phyloP scores from a whole-genome alignment of 352 stramenopile species.

The Phytophthora sp. region DNA sequence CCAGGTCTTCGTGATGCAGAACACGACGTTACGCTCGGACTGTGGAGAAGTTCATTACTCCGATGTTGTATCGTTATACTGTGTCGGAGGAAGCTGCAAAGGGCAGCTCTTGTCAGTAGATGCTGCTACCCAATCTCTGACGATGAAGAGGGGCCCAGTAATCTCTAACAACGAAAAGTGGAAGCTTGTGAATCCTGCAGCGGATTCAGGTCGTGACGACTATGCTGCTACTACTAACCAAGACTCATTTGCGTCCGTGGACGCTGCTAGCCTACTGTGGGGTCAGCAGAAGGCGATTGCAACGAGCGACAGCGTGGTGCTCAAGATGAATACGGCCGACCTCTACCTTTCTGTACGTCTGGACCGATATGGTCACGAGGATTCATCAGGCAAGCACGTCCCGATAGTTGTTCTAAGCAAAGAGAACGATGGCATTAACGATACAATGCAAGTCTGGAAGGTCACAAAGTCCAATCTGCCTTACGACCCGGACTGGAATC shows the following conservation, averaged over 20 bases:
- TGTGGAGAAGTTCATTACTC: constrained; percentile 75
- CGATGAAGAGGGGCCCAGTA: constrained; percentile 74
- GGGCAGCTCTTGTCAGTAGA: constrained; percentile 81
- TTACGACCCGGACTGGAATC: constrained; percentile 87
- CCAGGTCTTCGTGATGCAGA: constrained; percentile 83
- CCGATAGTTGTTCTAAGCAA: constrained; percentile 51
- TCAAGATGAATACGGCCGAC: constrained; percentile 72
- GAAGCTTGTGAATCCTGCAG: constrained; percentile 65
- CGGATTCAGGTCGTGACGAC: constrained; percentile 29
- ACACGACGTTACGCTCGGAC: constrained; percentile 72
- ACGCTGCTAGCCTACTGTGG: constrained; percentile 52
- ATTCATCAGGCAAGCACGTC: constrained; percentile 6
- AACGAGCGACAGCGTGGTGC: constrained; percentile 77
- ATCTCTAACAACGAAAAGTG: constrained; percentile 86
- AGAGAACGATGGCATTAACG: constrained; percentile 55
- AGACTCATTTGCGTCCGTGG: constrained; percentile 47
- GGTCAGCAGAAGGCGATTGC: constrained; percentile 64
- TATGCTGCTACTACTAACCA: constrained; percentile 33
- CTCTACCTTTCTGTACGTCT: constrained; percentile 55
- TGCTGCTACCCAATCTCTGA: constrained; percentile 56
- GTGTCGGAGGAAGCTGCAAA: constrained; percentile 65
- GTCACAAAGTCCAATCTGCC: constrained; percentile 89
- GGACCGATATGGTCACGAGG: constrained; percentile 22
- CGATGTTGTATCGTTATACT: constrained; percentile 82
- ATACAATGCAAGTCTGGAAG: constrained; percentile 77